phyloP scores from a whole-genome alignment of 2,329 filamentous ascomycete genomes.

The Aspergillus arachidicola region DNA sequence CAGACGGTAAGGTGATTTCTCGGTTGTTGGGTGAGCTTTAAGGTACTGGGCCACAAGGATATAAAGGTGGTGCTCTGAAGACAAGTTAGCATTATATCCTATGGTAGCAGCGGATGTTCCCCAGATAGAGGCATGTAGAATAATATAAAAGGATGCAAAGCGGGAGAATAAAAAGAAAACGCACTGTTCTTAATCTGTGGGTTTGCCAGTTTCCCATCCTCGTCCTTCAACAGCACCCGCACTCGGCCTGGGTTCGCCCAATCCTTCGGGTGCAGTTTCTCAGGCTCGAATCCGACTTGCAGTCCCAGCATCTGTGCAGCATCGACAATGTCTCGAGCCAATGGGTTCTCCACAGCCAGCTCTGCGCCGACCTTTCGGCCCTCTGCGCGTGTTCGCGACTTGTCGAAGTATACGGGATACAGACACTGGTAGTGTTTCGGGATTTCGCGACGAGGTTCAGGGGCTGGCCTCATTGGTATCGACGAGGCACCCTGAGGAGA shows the following conservation, averaged over 20 bases:
- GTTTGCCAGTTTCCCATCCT: conserved; percentile 53
- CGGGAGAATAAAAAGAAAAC: conserved; percentile 27
- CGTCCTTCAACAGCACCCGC: conserved; percentile 69
- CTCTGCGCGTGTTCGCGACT: conserved; percentile 64
- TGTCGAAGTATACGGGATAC: conserved; percentile 96
- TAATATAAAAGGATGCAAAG: background rate
- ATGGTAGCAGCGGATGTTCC: background rate
- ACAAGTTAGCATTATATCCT: background rate
- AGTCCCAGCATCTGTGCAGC: conserved; percentile 73
- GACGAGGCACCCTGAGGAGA: conserved; percentile 29
- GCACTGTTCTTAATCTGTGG: conserved; percentile 65
- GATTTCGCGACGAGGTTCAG: conserved; percentile 54
- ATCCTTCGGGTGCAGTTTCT: conserved; percentile 92
- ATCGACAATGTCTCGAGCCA: conserved; percentile 85
- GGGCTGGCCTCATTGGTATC: conserved; percentile 35
- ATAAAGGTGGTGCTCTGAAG: conserved; percentile 78
- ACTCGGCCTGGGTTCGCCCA: conserved; percentile 96
- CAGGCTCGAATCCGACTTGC: conserved; percentile 76
- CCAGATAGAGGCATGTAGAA: too few relatives aligned
- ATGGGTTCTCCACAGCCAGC: conserved; percentile 78
- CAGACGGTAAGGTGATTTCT: conserved; percentile 69
- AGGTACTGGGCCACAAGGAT: conserved; percentile 77
- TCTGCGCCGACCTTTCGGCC: conserved; percentile 75
- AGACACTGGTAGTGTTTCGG: conserved; percentile 82
- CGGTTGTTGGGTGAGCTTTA: conserved; percentile 74